These are phyloP conservation scores for Cladosporium oxysporum DNA, from an alignment of 2,329 filamentous ascomycete genomes.

Conservation along the genomic window DNA sequence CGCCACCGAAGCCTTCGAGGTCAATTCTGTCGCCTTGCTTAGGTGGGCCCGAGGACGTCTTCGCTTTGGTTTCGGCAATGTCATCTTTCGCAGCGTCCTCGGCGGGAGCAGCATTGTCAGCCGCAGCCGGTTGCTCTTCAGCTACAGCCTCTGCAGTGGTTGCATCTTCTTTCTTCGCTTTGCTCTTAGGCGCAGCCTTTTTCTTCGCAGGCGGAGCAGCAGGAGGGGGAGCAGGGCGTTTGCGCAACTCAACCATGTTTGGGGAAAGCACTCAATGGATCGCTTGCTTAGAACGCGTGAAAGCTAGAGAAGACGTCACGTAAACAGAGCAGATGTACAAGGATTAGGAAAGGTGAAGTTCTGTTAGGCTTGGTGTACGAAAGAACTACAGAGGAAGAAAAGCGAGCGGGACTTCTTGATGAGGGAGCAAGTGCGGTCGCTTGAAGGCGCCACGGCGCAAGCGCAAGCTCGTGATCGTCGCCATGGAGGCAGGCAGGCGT, in stretches of 20 bases:
- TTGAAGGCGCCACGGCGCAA: conserved; percentile 17
- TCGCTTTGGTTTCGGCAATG: conserved; percentile 14
- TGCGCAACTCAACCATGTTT: conserved; percentile 60
- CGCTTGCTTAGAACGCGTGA: neutral
- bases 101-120: neutral
- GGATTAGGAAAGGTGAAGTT: neutral
- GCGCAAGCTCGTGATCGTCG: conserved; percentile 4
- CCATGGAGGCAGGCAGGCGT: neutral
- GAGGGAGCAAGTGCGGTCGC: conserved; percentile 10
- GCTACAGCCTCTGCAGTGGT: conserved; percentile 25
- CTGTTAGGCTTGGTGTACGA: neutral
- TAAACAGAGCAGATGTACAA: neutral
- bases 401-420: neutral
- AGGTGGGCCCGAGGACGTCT: conserved; percentile 25
- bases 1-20: conserved; percentile 60
- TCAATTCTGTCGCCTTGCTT: conserved; percentile 55
- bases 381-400: neutral
- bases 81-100: conserved; percentile 21
- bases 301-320: neutral
- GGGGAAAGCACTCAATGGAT: conserved; percentile 2
- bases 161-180: conserved; percentile 31
- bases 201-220: conserved; percentile 51
- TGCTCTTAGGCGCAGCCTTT: conserved; percentile 40
- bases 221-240: conserved; percentile 59
- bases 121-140: neutral